Base-by-base conservation (phyloP, 352 stramenopile species). In the Pythium oligandrum region DNA sequence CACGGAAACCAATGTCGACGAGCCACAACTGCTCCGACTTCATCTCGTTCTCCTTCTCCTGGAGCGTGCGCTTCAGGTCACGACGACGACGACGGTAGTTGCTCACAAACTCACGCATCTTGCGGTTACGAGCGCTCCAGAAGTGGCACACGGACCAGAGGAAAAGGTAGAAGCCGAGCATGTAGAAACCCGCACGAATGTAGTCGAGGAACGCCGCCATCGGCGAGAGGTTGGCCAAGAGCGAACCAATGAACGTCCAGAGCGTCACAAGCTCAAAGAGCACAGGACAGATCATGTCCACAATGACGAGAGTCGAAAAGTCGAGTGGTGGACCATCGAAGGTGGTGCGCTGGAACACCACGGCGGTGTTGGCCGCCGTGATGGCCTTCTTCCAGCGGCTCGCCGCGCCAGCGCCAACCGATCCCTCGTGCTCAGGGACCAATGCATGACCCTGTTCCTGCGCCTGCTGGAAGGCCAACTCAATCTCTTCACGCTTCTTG, bases 81-180 rank as follows among this genome's bases (percentile, higher is more conserved):
- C 84, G 84, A 34, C 83, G 78, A 10, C 78, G 73, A 30, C 84
- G 80, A 35, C 83, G 74, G 53, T 95, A 95, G 56, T 91, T 93
- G 62, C 78, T 90, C 37, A 95, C 84, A 56, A 92, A 90, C 66
- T 92, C 78, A 46, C 84, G 83, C 84, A 95, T 95, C 46, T 90
- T 88, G 39, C 73, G 75, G 62, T 93, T 93, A 26, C 84, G 76
- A 44, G 76, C 64, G 64, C 84, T 95, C 58, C 80, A 93, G 59
- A 90, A 95, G 64, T 95, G 84, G 58, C 80, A 91, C 10, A 85
- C 64, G 65, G 91, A 85, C 84, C 84, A 95, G 7, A 90, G 40
- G 5, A 66, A 63, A 42, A 95, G 64, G 65, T 93, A 93, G 8
- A 71, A 70, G 6, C 63, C 69, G n/a, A 88, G 63, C 57, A 72